Evolutionary conservation across 164 flowering plant genomes (phyloP), one percentile per base, ranked within the genome.

Genomic region (Magnolia sinica): DNA sequence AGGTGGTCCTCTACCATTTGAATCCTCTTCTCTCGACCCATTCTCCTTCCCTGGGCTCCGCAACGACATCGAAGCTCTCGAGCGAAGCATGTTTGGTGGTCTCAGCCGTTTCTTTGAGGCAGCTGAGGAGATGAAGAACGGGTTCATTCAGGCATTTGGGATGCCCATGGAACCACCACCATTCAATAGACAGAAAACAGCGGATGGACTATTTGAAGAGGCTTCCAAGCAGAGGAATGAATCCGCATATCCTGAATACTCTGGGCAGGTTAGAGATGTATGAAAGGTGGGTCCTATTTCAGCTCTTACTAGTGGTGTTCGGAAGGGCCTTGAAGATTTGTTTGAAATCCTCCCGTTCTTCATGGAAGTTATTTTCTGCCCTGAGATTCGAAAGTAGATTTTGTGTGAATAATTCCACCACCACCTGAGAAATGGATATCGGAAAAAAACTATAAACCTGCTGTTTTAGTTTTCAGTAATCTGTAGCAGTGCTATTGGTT

Each of bases 31-130:
- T 18, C n/a, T 27, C 50, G 83, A 77, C 18, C 80, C 87, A 1
- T 87, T 90, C 69, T 76, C 76, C 66, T 91, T 91, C 73, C 97
- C 98, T 75, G 95, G 97, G 16, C 84, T 92, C n/a, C 91, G 88
- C 1, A 85, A 84, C 64, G 99, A 95, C 23, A 84, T 95, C 4
- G 93, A 93, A 71, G 82, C 84, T 71, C 85, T 93, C 63, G 96
- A 89, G 71, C 86, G 83, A 2, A 80, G 58, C 65, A 64, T 89
- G 29, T 80, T 86, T 77, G 88, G 89, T 45, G 86, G 92, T 61
- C 27, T 93, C 22, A 71, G 64, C 71, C 84, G 87, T 16, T 90
- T 96, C 79, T 82, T 92, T 50, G 95, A 89, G 61, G 95, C 91
- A 68, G 97, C 95, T 19, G 98, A 92, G 50, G 97, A 87, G 73